Base-by-base conservation (phyloP, 2,329 filamentous ascomycete genomes). In the Lachnellula suecica region DNA sequence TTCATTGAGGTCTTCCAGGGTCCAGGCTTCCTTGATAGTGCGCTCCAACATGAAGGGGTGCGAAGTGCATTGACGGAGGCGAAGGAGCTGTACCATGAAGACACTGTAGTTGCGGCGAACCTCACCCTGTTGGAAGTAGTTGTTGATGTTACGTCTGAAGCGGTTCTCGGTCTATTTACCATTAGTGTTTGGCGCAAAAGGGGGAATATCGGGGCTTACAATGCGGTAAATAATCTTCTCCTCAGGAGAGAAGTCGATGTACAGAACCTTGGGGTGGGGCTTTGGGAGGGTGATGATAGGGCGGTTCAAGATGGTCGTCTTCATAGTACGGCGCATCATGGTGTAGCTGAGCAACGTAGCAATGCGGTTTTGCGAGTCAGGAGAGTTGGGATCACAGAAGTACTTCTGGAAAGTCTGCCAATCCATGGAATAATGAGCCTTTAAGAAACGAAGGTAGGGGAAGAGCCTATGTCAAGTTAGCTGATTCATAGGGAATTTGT, bases 321-420 rank as follows among this genome's bases (percentile, higher is more conserved):
- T 65, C 63, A 84, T 79, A 0, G 80, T 83, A 5, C 80, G 72
- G 4, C 81, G 71, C 58, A 81, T 72, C 75, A 84, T 79, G 48
- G 80, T 74, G 34, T 60, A 63, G 19, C 48, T 54, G 5, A 68
- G 54, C 3, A 67, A 40, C 4, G 59, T 58, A 2, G 41, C 11
- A 29, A 68, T 59, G 10, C 65, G 58, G n/a, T 27, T 49, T 10
- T 57, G 52, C 35, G 54, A 58, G 6, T 59, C 58, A 1, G 54
- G 41, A 4, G 54, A 51, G 5, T 63, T 42, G 1, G 63, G 57
- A 44, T 68, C 60, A 37, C 65, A 66, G 44, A 66, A 67, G 38
- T 63, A 60, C 40, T 57, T 59, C 19, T 63, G 58, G 31, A 67
- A 68, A 3, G 52, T 59, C n/a, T 49, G 35, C 53, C 54, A 60